Evolutionary conservation across 495 filamentous ascomycete species (phyloP).

Genomic region (Hypoxylon cercidicola): DNA sequence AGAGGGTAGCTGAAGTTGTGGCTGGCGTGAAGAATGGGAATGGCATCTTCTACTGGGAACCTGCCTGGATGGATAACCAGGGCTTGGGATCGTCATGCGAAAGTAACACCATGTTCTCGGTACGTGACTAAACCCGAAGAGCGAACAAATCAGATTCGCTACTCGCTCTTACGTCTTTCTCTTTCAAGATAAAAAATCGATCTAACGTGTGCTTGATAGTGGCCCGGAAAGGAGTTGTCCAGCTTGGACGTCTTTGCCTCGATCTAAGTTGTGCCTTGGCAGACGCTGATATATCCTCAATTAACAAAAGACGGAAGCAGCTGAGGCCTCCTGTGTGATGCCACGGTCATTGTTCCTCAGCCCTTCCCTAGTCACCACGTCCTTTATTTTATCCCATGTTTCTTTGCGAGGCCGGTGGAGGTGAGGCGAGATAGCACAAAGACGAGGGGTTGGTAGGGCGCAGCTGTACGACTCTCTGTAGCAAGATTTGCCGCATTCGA

Average conservation of each 20-base stretch:
- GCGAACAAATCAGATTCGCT: neutral
- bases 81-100: slow-evolving; percentile 64
- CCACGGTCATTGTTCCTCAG: slow-evolving; percentile 19
- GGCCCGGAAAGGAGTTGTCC: slow-evolving; percentile 40
- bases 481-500: slow-evolving; percentile 23
- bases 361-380: neutral
- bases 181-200: neutral
- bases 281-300: slow-evolving; percentile 2
- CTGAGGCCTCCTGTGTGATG: neutral
- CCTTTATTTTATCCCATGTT: slow-evolving; percentile 27
- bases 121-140: slow-evolving; percentile 19
- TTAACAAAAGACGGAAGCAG: slow-evolving; percentile 23
- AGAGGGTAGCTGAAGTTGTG: slow-evolving; percentile 64
- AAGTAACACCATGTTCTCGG: slow-evolving; percentile 60
- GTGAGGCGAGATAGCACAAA: slow-evolving; percentile 29
- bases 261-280: slow-evolving; percentile 25
- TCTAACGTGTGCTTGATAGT: slow-evolving; percentile 27
- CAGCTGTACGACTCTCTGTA: slow-evolving; percentile 2
- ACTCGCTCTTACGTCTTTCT: neutral
- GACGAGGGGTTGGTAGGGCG: slow-evolving; percentile 6
- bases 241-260: slow-evolving; percentile 41
- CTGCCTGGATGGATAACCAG: slow-evolving; percentile 73
- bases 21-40: slow-evolving; percentile 58
- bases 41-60: slow-evolving; percentile 78
- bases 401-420: slow-evolving; percentile 16